These are phyloP conservation scores for Phytophthora brassicae DNA, from an alignment of 352 stramenopile species.

Conservation along the genomic window DNA sequence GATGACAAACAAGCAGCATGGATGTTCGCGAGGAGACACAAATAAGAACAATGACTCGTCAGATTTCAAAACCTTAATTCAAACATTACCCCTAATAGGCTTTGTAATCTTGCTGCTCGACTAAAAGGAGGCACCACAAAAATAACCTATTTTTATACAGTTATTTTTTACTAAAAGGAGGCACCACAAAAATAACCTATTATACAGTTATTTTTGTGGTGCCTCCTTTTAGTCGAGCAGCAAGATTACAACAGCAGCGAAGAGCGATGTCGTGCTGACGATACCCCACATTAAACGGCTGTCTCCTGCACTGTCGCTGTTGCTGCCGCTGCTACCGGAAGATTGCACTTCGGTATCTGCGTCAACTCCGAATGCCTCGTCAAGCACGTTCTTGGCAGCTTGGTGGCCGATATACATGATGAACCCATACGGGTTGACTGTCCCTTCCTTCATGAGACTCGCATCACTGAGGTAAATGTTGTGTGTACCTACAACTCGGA, in stretches of 20 bases:
- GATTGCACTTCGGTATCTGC: background rate
- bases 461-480: conserved; percentile 47
- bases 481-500: conserved; percentile 39
- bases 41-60: too few relatives aligned
- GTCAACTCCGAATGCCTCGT: conserved; percentile 28
- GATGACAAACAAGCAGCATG: background rate
- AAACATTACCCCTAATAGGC: too few relatives aligned
- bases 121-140: too few relatives aligned
- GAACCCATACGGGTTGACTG: conserved; percentile 50
- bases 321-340: conserved; percentile 3
- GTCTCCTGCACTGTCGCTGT: conserved; percentile 6
- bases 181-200: too few relatives aligned
- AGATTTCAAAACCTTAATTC: too few relatives aligned
- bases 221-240: conserved; percentile 17
- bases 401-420: conserved; percentile 55
- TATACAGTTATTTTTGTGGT: too few relatives aligned
- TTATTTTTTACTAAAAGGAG: too few relatives aligned
- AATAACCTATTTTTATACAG: too few relatives aligned
- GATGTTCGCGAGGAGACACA: too few relatives aligned
- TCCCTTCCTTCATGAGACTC: conserved; percentile 51
- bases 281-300: conserved; percentile 1
- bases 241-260: conserved; percentile 10
- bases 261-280: background rate
- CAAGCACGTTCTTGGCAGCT: conserved; percentile 38
- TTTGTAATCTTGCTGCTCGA: too few relatives aligned